Evolutionary conservation across 352 stramenopile species (phyloP).

Genomic region (Globisporangium solare): DNA sequence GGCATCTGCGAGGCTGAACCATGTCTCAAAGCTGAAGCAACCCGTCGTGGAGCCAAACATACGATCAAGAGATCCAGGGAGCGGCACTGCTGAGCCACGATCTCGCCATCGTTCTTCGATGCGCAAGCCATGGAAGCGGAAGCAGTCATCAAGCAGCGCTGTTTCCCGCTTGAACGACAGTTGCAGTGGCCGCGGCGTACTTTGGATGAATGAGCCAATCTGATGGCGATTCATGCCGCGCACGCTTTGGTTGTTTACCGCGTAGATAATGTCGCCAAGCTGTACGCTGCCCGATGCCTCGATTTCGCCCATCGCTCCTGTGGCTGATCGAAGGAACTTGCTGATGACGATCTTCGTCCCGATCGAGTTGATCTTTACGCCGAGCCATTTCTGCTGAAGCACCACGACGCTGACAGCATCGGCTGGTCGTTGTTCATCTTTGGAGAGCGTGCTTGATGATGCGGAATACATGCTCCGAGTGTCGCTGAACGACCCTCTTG

Average conservation of each 20-base stretch:
- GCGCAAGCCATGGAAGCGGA: constrained; percentile 49
- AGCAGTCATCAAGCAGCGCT: constrained; percentile 42
- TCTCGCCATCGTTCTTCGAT: constrained; percentile 57
- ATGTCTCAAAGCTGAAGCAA: constrained; percentile 56
- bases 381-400: constrained; percentile 66
- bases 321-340: constrained; percentile 60
- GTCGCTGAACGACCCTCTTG: constrained; percentile 8
- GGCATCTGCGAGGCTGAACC: constrained; percentile 62
- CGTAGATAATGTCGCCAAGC: constrained; percentile 57
- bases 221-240: constrained; percentile 56
- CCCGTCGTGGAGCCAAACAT: constrained; percentile 27
- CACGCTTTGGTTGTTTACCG: constrained; percentile 58
- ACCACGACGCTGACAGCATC: constrained; percentile 31
- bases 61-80: constrained; percentile 37
- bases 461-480: constrained; percentile 9
- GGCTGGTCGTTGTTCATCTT: constrained; percentile 8
- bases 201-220: constrained; percentile 56
- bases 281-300: constrained; percentile 54
- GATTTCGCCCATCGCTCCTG: constrained; percentile 59
- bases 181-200: constrained; percentile 44
- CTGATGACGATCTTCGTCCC: constrained; percentile 66
- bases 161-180: constrained; percentile 54
- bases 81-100: constrained; percentile 36
- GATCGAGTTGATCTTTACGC: constrained; percentile 76
- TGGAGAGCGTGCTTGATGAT: constrained; percentile 3